phyloP scores from a whole-genome alignment of 139 green algal genomes.

The Edaphochlamys debaryana region DNA sequence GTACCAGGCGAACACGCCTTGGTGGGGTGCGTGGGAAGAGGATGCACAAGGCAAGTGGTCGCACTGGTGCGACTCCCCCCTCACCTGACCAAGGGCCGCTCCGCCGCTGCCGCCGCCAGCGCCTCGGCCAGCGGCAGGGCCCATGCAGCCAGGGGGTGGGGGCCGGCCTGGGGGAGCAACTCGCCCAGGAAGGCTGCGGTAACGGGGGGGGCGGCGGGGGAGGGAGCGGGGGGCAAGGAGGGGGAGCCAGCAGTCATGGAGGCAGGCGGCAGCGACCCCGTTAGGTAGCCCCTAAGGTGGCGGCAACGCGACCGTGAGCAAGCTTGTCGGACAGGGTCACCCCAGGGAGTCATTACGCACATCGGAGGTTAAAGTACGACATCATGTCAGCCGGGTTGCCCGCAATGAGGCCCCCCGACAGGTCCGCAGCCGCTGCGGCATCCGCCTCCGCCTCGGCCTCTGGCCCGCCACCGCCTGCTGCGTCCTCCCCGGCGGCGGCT shows the following conservation, averaged over 20 bases:
- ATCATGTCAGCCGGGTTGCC: constrained; percentile 16
- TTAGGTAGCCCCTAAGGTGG: too few relatives aligned
- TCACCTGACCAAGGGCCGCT: constrained; percentile 17
- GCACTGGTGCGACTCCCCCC: neutral
- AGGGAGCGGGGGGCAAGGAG: neutral
- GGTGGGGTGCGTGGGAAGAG: too few relatives aligned
- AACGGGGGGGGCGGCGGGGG: neutral
- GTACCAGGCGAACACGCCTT: too few relatives aligned
- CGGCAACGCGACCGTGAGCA: too few relatives aligned
- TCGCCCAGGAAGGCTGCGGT: constrained; percentile 12
- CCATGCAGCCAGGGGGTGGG: neutral
- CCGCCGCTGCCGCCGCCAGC: constrained; percentile 4
- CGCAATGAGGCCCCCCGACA: constrained; percentile 5
- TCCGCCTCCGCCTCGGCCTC: neutral
- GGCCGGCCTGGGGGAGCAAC: constrained; percentile 1
- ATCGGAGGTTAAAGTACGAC: constrained; percentile 23
- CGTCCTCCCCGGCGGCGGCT: neutral
- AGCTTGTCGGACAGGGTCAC: too few relatives aligned
- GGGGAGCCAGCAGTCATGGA: too few relatives aligned
- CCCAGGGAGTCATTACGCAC: too few relatives aligned
- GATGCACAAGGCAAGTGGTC: too few relatives aligned
- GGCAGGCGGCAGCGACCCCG: neutral
- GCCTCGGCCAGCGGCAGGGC: constrained; percentile 21
- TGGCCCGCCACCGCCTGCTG: too few relatives aligned
- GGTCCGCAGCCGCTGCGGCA: neutral